Evolutionary conservation across 192 early-diverging fungal species (phyloP).

Genomic region (Backusella australiensis): DNA sequence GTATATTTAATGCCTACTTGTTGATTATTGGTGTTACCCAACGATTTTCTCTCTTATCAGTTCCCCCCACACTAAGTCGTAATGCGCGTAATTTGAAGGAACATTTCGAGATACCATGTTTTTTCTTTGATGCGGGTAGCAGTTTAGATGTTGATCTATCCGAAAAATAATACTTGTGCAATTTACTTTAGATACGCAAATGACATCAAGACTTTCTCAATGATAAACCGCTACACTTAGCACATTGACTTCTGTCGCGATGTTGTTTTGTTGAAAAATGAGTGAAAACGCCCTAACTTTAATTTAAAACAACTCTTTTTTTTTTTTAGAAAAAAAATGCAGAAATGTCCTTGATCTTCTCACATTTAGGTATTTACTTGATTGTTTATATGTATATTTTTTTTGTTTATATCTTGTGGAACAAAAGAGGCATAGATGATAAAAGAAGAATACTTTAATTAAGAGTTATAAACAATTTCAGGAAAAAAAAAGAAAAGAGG

Average conservation of each 20-base stretch:
- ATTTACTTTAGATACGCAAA: too few relatives aligned
- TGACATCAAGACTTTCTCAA: too few relatives aligned
- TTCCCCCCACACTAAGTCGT: neutral
- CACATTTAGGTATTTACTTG: neutral
- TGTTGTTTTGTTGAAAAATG: too few relatives aligned
- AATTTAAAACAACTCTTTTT: slow-evolving; percentile 42
- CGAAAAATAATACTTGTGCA: neutral
- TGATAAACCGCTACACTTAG: too few relatives aligned
- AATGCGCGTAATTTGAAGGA: neutral
- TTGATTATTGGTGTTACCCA: slow-evolving; percentile 95
- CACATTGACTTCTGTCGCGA: too few relatives aligned
- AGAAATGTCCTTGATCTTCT: neutral
- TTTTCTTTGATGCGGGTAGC: neutral
- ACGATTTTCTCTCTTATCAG: slow-evolving; percentile 61
- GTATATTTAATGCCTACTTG: slow-evolving; percentile 70
- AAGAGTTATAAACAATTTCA: slow-evolving; percentile 8
- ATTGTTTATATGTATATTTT: neutral
- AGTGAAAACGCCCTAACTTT: slow-evolving; percentile 46
- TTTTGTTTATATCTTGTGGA: neutral
- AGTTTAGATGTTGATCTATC: neutral
- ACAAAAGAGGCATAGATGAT: neutral
- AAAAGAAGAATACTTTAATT: slow-evolving; percentile 15
- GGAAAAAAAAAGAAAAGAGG: neutral
- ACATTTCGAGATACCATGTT: neutral
- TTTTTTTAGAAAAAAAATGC: neutral